A percentile compares a stretch with the other conserved stretches of the same genome.
phyloP scores from a whole-genome alignment of 352 stramenopile genomes.

The Globisporangium acanthophoron region DNA sequence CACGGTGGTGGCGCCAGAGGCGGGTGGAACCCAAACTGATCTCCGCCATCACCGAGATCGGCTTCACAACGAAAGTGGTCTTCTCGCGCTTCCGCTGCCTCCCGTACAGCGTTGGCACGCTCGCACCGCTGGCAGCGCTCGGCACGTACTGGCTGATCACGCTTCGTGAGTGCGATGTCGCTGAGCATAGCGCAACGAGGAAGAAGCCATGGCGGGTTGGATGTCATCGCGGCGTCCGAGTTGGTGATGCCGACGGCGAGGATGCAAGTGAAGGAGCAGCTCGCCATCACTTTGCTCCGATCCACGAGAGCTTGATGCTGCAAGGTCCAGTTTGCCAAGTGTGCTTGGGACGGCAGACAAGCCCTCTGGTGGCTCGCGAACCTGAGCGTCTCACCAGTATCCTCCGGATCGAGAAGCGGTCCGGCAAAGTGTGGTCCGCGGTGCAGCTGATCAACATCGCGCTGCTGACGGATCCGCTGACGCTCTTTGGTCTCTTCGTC shows the following conservation, averaged over 20 bases:
- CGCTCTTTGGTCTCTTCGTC: background rate
- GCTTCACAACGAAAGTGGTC: background rate
- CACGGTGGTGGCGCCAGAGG: background rate
- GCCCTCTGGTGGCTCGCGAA: background rate
- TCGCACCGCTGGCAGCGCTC: conserved; percentile 11
- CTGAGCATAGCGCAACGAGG: background rate
- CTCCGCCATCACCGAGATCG: background rate
- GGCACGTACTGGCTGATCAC: conserved; percentile 14
- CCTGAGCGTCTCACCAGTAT: background rate
- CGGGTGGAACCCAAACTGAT: background rate
- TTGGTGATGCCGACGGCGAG: too few relatives aligned
- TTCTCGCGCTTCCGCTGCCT: conserved; percentile 13
- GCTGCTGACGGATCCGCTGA: conserved; percentile 10
- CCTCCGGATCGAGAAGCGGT: conserved; percentile 2
- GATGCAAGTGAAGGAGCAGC: too few relatives aligned
- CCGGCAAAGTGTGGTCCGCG: conserved; percentile 1
- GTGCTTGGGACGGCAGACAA: background rate
- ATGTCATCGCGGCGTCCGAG: too few relatives aligned
- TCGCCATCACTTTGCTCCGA: too few relatives aligned
- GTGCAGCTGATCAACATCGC: conserved; percentile 11
- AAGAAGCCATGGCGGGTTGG: background rate
- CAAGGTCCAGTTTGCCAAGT: too few relatives aligned
- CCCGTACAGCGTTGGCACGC: conserved; percentile 11
- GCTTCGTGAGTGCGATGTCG: background rate
- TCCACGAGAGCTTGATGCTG: too few relatives aligned